phyloP scores from a whole-genome alignment of 495 filamentous ascomycete species.

The Viridothelium virens region DNA sequence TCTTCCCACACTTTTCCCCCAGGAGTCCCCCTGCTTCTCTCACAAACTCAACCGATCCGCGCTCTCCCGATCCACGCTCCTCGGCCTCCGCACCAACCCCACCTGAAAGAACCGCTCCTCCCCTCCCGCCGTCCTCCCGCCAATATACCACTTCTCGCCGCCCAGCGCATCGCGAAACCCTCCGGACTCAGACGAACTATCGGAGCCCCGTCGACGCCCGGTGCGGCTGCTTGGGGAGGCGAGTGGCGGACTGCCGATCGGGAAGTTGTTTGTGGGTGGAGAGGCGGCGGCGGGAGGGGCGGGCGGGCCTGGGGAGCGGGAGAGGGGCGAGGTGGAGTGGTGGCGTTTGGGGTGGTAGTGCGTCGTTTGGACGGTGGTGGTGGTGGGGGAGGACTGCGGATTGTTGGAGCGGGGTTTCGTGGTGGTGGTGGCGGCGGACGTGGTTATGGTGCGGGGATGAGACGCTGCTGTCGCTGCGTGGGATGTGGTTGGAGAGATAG shows the following conservation, averaged over 20 bases:
- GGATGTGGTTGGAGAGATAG: constrained; percentile 22
- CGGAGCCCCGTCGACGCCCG: constrained; percentile 61
- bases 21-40: constrained; percentile 13
- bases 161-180: constrained; percentile 70
- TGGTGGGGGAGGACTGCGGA: constrained; percentile 15
- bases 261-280: constrained; percentile 21
- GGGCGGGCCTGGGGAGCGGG: constrained; percentile 28
- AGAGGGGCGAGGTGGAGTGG: constrained; percentile 29
- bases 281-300: constrained; percentile 21
- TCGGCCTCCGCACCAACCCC: constrained; percentile 53
- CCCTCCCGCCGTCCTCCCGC: constrained; percentile 71
- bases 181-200: constrained; percentile 57
- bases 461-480: constrained; percentile 21
- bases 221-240: constrained; percentile 33
- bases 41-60: constrained; percentile 57
- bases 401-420: constrained; percentile 15
- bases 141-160: constrained; percentile 82
- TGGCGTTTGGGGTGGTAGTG: constrained; percentile 23
- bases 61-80: constrained; percentile 51
- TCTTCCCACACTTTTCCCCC: background rate
- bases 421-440: constrained; percentile 17
- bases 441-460: constrained; percentile 17
- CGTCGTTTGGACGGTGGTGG: constrained; percentile 16
- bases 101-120: constrained; percentile 82
- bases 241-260: constrained; percentile 22